A percentile compares a stretch with the other conserved stretches of the same genome.
Evolutionary conservation across 164 flowering plant species (phyloP).

Genomic region (Houttuynia cordata): DNA sequence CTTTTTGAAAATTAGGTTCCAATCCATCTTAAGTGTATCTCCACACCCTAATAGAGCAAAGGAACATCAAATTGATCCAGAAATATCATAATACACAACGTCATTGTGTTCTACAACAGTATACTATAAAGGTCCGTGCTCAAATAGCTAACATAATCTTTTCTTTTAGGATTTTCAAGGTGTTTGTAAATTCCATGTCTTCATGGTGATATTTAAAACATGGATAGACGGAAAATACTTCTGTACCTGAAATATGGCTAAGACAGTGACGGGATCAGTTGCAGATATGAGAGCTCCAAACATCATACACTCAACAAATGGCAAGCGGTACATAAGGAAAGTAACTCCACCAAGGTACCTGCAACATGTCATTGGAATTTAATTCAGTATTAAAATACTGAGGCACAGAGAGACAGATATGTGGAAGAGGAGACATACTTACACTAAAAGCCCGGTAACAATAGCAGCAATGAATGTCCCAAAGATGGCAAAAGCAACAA

Average conservation of each 20-base stretch:
- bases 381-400: not conserved
- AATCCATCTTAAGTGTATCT: not conserved
- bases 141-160: no score
- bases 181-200: not conserved
- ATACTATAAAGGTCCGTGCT: no score
- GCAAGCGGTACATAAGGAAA: conserved; percentile 82
- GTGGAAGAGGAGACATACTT: conserved; percentile 16
- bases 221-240: not conserved
- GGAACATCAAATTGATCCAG: no score
- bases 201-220: not conserved
- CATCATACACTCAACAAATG: conserved; percentile 92
- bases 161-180: no score
- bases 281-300: conserved; percentile 99
- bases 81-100: no score
- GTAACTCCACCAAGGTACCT: conserved; percentile 94
- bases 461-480: conserved; percentile 91
- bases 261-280: conserved; percentile 98
- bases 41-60: not conserved
- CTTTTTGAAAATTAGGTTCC: not conserved
- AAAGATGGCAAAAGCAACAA: conserved; percentile 86
- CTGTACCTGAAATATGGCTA: conserved; percentile 89
- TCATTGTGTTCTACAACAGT: no score
- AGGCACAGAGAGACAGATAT: not conserved
- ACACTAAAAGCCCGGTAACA: conserved; percentile 89
- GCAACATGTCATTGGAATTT: conserved; percentile 9